Conservation (phyloP, 305 asterid species). For the Nicotiana rustica region DNA sequence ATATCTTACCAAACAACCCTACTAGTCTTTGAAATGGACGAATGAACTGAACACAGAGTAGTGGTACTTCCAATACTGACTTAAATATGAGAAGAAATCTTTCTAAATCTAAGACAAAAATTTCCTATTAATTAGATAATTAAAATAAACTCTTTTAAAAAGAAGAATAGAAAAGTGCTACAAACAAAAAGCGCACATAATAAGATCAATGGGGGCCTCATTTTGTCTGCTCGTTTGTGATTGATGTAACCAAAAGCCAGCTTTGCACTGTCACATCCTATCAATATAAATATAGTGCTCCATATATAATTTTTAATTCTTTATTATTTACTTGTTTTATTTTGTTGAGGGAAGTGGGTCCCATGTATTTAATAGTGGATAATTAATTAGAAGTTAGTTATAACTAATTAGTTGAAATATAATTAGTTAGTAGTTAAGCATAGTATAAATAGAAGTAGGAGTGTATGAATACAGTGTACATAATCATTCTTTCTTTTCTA, state of each 20-base stretch:
- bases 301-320: neutral
- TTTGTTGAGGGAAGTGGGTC: too few species aligned
- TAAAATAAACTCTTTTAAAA: neutral
- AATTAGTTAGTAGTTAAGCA: too few species aligned
- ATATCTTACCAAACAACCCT: too few species aligned
- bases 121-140: neutral
- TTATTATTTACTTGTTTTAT: neutral
- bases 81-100: neutral
- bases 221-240: constrained; percentile 7
- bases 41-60: neutral
- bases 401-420: too few species aligned
- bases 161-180: neutral
- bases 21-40: too few species aligned
- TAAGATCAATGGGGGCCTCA: neutral
- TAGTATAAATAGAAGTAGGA: too few species aligned
- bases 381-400: too few species aligned
- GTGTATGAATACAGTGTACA: too few species aligned
- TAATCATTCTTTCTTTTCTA: too few species aligned
- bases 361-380: too few species aligned
- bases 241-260: constrained; percentile 5
- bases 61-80: neutral
- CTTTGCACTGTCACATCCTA: neutral
- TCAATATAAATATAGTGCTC: neutral
- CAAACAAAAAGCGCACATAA: neutral
- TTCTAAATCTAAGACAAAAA: neutral